Conservation (phyloP, 345 rosid genomes). For the Rhizophora mangle region DNA sequence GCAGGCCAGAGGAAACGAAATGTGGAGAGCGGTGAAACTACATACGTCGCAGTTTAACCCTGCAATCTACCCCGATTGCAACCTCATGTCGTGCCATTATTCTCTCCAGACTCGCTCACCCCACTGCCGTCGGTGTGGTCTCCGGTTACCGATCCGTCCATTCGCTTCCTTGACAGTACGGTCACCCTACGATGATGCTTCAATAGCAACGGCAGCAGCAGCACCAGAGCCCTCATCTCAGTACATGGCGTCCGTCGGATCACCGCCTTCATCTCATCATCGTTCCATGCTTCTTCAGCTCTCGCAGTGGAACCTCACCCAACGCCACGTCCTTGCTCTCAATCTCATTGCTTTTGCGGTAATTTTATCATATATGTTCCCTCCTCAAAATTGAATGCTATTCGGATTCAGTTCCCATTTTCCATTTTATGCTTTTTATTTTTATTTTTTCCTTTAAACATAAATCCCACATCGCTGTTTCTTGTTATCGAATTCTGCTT, state of each 20-base stretch:
- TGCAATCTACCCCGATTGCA: not conserved
- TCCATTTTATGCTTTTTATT: not conserved
- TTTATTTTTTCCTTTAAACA: too few species aligned
- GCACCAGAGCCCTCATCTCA: slow-evolving; percentile 35
- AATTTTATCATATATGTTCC: slow-evolving; percentile 1
- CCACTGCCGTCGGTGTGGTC: slow-evolving; percentile 18
- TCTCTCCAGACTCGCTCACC: not conserved
- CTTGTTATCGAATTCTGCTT: too few species aligned
- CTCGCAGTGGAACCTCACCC: slow-evolving; percentile 59
- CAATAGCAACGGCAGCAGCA: slow-evolving; percentile 10
- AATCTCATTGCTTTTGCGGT: slow-evolving; percentile 69
- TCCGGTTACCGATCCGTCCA: slow-evolving; percentile 25
- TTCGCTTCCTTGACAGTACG: slow-evolving; percentile 19
- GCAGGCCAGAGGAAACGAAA: not conserved
- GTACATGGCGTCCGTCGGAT: slow-evolving; percentile 56
- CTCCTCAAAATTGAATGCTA: not conserved
- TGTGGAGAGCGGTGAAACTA: not conserved
- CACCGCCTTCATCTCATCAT: slow-evolving; percentile 13
- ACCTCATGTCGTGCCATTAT: not conserved
- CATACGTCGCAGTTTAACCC: not conserved
- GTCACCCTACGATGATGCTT: slow-evolving; percentile 24
- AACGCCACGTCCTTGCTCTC: slow-evolving; percentile 61
- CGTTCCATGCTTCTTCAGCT: slow-evolving; percentile 36
- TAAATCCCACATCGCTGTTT: too few species aligned
- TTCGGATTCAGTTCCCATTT: too few species aligned